phyloP scores from a whole-genome alignment of 208 protist species.

The Jaenimonas drosophilae region DNA sequence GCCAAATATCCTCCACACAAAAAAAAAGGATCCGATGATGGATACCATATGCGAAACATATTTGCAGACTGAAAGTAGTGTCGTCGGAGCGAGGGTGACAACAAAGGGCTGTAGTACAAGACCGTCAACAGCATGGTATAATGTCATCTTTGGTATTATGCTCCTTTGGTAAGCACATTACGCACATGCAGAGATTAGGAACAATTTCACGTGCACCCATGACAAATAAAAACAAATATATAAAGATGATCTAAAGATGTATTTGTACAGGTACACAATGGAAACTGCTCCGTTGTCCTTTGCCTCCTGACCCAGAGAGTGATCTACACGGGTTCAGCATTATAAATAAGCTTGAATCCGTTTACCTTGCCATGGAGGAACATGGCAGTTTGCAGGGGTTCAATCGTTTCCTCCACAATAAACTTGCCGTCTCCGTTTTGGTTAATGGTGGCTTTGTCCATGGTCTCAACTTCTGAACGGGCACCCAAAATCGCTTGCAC shows the following conservation, averaged over 20 bases:
- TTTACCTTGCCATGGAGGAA: conserved; percentile 63
- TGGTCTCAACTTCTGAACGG: conserved; percentile 29
- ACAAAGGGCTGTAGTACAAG: no score
- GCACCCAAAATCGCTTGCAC: conserved; percentile 43
- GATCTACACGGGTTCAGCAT: conserved; percentile 34
- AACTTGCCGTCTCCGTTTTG: conserved; percentile 24
- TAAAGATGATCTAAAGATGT: not conserved
- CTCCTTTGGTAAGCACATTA: no score
- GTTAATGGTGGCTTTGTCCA: conserved; percentile 27
- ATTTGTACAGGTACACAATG: not conserved
- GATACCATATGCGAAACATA: no score
- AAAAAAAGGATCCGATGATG: no score
- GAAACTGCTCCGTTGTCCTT: not conserved
- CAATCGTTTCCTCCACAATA: conserved; percentile 35
- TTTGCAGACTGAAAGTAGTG: no score
- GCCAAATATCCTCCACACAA: not conserved
- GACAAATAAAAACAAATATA: conserved; percentile 8
- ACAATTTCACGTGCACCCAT: no score
- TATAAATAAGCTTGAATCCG: conserved; percentile 50
- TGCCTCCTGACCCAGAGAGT: no score
- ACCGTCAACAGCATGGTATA: no score
- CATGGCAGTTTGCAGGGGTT: conserved; percentile 48
- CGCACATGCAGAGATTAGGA: no score
- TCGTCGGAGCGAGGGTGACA: no score
- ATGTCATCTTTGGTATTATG: no score